phyloP scores from a whole-genome alignment of 2,329 filamentous ascomycete genomes.

The Hymenoscyphus fraxineus region DNA sequence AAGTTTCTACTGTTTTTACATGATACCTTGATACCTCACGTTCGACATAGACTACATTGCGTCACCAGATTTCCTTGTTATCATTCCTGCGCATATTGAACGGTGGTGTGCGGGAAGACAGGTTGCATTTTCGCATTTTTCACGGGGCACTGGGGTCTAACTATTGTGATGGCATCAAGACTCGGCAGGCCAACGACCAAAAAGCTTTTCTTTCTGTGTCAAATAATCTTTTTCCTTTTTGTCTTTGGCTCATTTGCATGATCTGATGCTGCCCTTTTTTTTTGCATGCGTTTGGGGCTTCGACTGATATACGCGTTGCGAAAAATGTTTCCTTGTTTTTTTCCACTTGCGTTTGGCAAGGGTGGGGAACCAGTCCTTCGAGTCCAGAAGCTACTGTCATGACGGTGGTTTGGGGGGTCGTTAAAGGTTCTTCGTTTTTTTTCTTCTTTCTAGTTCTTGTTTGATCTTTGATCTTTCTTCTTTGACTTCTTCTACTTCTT shows the following conservation, averaged over 20 bases:
- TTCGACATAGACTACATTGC: constrained; percentile 36
- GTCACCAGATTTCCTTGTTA: constrained; percentile 33
- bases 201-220: constrained; percentile 32
- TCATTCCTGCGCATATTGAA: constrained; percentile 31
- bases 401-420: constrained; percentile 13
- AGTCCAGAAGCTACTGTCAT: constrained; percentile 16
- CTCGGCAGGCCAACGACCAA: constrained; percentile 24
- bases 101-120: constrained; percentile 34
- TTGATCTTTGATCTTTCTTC: constrained; percentile 3
- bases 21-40: constrained; percentile 40
- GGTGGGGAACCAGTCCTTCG: constrained; percentile 12
- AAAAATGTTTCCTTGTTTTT: constrained; percentile 21
- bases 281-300: constrained; percentile 12
- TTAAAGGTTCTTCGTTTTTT: not conserved
- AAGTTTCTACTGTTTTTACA: constrained; percentile 42
- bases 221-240: constrained; percentile 27
- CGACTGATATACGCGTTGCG: constrained; percentile 11
- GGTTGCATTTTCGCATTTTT: constrained; percentile 33
- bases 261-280: constrained; percentile 11
- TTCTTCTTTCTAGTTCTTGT: not conserved
- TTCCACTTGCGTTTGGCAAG: constrained; percentile 9
- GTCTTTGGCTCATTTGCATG: constrained; percentile 12
- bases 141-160: constrained; percentile 30
- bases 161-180: constrained; percentile 21
- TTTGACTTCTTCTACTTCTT: constrained; percentile 13